Conservation (phyloP, 75 land plant genomes). For the Pinus tabuliformis region DNA sequence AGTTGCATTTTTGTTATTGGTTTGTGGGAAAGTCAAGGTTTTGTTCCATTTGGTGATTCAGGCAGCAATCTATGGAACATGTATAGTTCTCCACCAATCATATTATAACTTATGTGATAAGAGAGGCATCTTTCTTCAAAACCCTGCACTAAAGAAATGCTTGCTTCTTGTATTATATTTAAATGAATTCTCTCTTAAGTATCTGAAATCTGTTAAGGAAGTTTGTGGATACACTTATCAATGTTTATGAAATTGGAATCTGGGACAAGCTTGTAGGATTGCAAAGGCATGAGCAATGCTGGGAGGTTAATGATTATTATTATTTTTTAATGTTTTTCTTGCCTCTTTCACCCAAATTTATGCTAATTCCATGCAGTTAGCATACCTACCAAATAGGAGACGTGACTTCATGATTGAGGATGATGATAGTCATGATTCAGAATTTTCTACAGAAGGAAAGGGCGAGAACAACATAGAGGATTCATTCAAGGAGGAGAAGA, state of each 20-base stretch:
- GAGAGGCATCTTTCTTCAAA: background rate
- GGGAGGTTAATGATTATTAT: background rate
- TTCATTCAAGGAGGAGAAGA: constrained; percentile 58
- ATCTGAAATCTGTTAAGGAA: background rate
- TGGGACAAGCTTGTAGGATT: background rate
- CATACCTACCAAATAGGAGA: constrained; percentile 82
- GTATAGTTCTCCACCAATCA: background rate
- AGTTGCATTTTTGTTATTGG: background rate
- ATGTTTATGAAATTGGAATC: background rate
- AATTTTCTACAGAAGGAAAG: constrained; percentile 51
- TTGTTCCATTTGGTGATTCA: background rate
- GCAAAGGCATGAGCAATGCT: background rate
- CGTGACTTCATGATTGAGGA: constrained; percentile 62
- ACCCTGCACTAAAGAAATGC: background rate
- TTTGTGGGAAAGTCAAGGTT: background rate
- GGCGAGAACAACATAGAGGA: constrained; percentile 52
- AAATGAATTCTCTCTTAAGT: background rate
- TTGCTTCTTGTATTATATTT: background rate
- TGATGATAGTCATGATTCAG: constrained; percentile 55
- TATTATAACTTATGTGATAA: background rate
- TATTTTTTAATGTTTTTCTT: background rate
- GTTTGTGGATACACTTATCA: background rate
- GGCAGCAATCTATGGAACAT: background rate
- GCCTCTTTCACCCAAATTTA: background rate
- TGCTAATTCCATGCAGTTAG: constrained; percentile 57